Evolutionary conservation across 169 alveolate species (phyloP), one percentile per base, ranked within the genome.

Genomic region (Plasmodium relictum): DNA sequence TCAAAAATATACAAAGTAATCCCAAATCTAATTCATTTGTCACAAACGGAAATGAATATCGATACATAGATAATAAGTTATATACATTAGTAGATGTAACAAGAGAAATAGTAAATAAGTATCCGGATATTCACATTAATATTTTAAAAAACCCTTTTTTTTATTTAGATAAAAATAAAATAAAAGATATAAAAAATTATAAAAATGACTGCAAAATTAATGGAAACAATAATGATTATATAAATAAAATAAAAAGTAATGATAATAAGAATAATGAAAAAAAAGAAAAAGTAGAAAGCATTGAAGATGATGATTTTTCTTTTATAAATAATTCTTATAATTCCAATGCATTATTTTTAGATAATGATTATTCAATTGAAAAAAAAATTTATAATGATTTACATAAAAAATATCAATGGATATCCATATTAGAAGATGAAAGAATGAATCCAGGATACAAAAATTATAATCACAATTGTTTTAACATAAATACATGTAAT

Each of bases 381-480:
- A 86, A 86, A 44, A 58, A 48, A 20, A 72, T 86, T 16, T 86
- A 86, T 44, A 86, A 86, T 59, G 74, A 70, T 50, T 65, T 86
- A 41, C 92, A 86, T 63, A 59, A 86, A 68, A 39, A 86, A 52
- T 86, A 86, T 59, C 92, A 86, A 48, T 86, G 92, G 92, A 70
- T 86, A 16, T 86, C 92, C 0, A 86, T 86, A 22, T 73, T 86
- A 31, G 92, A 86, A 73, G 92, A 86, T 52, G 92, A 68, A 65
- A 44, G 74, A 48, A 73, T 91, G 93, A 76, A 78, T 37, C 94
- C 94, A 6, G 94, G 94, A 6, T 91, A 50, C 52, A 44, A 85
- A 37, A 88, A 91, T 52, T 88, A 85, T 61, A 59, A 83, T 16
- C 89, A 88, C 45, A 87, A 88, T 70, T 85, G 89, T 63, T 88